Base-by-base conservation (phyloP, 495 filamentous ascomycete species). In the Parathielavia appendiculata region DNA sequence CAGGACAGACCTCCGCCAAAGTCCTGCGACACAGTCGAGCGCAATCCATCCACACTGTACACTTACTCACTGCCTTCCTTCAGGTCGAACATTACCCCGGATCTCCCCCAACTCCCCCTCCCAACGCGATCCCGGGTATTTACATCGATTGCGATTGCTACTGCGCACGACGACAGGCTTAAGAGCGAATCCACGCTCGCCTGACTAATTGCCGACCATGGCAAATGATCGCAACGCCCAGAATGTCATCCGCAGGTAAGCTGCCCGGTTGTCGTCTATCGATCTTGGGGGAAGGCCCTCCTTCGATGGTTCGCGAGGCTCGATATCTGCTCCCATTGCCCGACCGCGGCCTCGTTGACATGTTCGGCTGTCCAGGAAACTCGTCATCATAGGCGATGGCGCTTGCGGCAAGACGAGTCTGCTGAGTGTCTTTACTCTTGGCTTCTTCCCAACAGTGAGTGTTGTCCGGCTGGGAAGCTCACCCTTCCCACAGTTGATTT, bases 331-430 rank as follows among this genome's bases (percentile, higher is more conserved):
- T 30, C 26, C 26, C 26, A 30, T 30, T 30, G 23, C 20, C 59
- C 60, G 46, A 58, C 57, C 47, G 11, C 19, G 22, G 20, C 41
- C 9, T 19, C 20, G 36, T 50, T 63, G 51, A 66, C 63, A 56
- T 23, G 19, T 17, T 19, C 13, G 34, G 1, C 34, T 50, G 23
- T 46, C 11, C 9, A 99, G 93, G 78, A 99, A 99, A 77, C 78
- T 99, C 70, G 93, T 99, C 63, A 99, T 99, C 57, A 99, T 99
- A 66, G 93, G 93, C 44, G 93, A 99, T 71, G 93, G 93, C 76
- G 93, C 93, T 60, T 99, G 93, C 76, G 93, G 93, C 58, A 99
- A 99, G 76, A 99, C 93, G 43, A 95, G 89, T 85, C 76, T 99
- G 60, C 79, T 99, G 61, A 96, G 92, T 71, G 93, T 99, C 59